Evolutionary conservation across 2,329 filamentous ascomycete species (phyloP), one percentile per base, ranked within the genome.

Genomic region (Aspergillus carbonarius): DNA sequence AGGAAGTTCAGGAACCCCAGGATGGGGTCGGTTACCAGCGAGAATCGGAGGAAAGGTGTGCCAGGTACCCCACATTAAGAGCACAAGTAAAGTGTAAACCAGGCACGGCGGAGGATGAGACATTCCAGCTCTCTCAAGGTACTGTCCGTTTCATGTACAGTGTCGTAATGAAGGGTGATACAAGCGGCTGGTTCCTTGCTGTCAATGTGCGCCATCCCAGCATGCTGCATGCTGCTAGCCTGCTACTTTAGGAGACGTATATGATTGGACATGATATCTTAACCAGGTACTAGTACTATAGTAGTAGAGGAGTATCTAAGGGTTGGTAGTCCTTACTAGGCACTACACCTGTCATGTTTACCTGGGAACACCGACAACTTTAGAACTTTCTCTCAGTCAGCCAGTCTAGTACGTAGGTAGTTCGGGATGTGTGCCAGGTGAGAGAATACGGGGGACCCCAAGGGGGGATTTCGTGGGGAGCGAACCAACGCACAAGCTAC

Each of bases 11-110:
- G 30, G 30, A 32, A 32, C 30, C 30, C 30, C 30, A 35, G 17
- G 18, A 40, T 12, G 27, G 18, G 51, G 50, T 35, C 47, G 34
- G 40, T 51, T 55, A 61, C 9, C 55, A 51, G 59, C 63, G 63
- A 63, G 25, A 51, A 39, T 65, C 63, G 63, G 63, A 62, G 57
- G 47, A 50, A 60, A 30, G 37, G 23, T 5, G 23, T 23, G 35
- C 17, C 20, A 25, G 15, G 37, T 42, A 40, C 50, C 35, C 50
- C 50, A 42, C 50, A 53, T 27, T 32, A 23, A 12, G 49, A 15
- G 17, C 15, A 6, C n/a, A 39, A 39, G n/a, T 39, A 17, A 39
- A n/a, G 5, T n/a, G n/a, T 40, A 9, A 48, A 13, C 15, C 27
- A 48, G 44, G 44, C 44, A 48, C 9, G 10, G 12, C 23, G 27